Conservation (phyloP, 768 basidiomycete genomes). For the Pholiota molesta region DNA sequence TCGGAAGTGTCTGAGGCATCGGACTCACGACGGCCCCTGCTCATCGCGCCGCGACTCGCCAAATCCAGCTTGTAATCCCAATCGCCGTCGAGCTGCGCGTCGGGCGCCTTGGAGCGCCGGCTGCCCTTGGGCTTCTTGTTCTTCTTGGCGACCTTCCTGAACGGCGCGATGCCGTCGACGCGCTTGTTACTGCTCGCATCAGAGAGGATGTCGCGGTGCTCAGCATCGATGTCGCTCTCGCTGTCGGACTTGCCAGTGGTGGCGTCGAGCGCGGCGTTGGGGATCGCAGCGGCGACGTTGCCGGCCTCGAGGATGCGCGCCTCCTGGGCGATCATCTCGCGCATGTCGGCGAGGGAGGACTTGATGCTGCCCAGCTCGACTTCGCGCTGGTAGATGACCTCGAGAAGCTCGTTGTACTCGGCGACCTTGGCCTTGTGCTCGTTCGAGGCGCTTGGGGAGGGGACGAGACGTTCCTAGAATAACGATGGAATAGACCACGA, state of each 20-base stretch:
- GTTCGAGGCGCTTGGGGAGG: slow-evolving; percentile 23
- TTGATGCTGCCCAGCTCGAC: slow-evolving; percentile 35
- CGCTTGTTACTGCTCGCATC: slow-evolving; percentile 20
- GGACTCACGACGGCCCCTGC: slow-evolving; percentile 19
- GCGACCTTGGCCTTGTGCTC: slow-evolving; percentile 34
- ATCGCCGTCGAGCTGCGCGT: slow-evolving; percentile 25
- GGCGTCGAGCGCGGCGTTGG: slow-evolving; percentile 8
- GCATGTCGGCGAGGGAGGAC: slow-evolving; percentile 33
- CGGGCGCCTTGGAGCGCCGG: slow-evolving; percentile 27
- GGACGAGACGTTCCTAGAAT: slow-evolving; percentile 32
- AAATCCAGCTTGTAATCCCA: slow-evolving; percentile 30
- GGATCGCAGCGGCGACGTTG: slow-evolving; percentile 12
- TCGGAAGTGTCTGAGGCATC: slow-evolving; percentile 17
- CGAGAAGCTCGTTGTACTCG: slow-evolving; percentile 36
- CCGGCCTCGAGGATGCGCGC: slow-evolving; percentile 20
- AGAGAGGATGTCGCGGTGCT: slow-evolving; percentile 17
- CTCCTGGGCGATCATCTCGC: slow-evolving; percentile 34
- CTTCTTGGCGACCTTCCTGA: slow-evolving; percentile 23
- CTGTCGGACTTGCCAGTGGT: slow-evolving; percentile 21
- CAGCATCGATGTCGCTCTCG: slow-evolving; percentile 24
- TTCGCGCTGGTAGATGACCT: slow-evolving; percentile 37
- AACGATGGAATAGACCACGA: not conserved
- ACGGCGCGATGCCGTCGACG: slow-evolving; percentile 13
- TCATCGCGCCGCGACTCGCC: slow-evolving; percentile 17
- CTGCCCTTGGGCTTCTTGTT: slow-evolving; percentile 27